Evolutionary conservation across 129 eudicot genomes (phyloP), one percentile per base, ranked within the genome.

Genomic region (Lactuca sativa): DNA sequence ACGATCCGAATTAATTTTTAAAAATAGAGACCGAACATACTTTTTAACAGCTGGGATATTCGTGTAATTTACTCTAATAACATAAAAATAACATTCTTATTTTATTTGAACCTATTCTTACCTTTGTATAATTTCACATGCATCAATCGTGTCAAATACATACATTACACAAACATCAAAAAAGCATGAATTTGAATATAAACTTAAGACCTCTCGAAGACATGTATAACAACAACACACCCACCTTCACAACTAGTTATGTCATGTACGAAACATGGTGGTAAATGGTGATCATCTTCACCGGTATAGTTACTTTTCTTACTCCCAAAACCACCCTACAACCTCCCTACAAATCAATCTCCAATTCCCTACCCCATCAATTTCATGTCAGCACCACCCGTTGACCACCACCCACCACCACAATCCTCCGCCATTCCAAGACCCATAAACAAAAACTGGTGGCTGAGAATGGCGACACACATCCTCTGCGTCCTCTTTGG

Each of bases 251-350:
- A 74, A 74, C 59, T 74, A 74, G 73, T 66, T 74, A 66, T 57
- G 79, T 74, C 79, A 74, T 65, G 79, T 66, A 74, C 40, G 40
- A 74, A 74, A 74, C 79, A 66, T 74, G 79, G 38, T 73, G 57
- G 31, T 36, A 7, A 51, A 6, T 40, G 25, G 32, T 57, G 15
- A 38, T 62, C 18, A 31, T 25, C 30, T 10, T 25, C 30, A 25
- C 1, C 30, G 30, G 30, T 25, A 21, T 40, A 61, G 30, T 57
- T 62, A 70, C 0, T 49, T 48, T 17, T 12, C 36, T 36, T 69
- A 32, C 71, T 56, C 60, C 52, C 56, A 25, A 70, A 70, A 57
- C 56, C 62, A 63, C 56, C 36, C 31, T 53, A 32, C 15, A 34
- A n/a, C 41, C 21, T 30, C n/a, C n/a, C 49, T 47, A 36, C 43